A percentile compares a stretch with the other conserved stretches of the same genome.
Conservation (phyloP, 768 basidiomycete genomes). For the Crassisporium funariophilum region DNA sequence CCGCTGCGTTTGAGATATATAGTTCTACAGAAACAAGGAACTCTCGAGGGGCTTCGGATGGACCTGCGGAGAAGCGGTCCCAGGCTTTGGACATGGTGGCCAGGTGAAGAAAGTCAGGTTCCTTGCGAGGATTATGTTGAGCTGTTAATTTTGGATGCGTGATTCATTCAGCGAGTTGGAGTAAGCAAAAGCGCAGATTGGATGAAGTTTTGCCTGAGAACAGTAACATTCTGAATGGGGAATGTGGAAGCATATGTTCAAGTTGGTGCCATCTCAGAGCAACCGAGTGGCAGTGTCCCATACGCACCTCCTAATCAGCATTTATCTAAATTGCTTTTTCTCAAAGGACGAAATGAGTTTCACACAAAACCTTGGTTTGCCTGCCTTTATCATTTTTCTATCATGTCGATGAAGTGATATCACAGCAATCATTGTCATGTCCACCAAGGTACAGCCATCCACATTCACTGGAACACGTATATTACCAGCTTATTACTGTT, state of each 20-base stretch:
- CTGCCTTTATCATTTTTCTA: no score
- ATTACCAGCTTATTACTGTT: neutral
- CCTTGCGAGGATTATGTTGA: constrained; percentile 6
- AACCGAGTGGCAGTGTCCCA: constrained; percentile 11
- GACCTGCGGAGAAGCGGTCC: constrained; percentile 26
- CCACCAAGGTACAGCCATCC: no score
- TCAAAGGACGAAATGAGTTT: no score
- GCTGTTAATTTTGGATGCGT: no score
- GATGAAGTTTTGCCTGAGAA: constrained; percentile 9
- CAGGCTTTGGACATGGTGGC: constrained; percentile 36
- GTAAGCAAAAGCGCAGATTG: constrained; percentile 13
- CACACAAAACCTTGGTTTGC: no score
- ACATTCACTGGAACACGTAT: no score
- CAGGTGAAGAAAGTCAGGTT: constrained; percentile 10
- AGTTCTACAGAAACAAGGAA: constrained; percentile 65
- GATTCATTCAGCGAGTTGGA: constrained; percentile 12
- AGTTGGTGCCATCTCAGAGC: no score
- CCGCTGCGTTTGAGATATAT: constrained; percentile 56
- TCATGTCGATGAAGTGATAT: no score
- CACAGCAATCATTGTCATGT: no score
- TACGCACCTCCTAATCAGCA: constrained; percentile 10
- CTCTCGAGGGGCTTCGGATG: constrained; percentile 38
- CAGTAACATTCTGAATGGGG: constrained; percentile 14
- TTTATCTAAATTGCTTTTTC: neutral
- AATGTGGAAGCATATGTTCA: constrained; percentile 3